phyloP scores from a whole-genome alignment of 495 filamentous ascomycete species.

The Hypomontagnella monticulosa region DNA sequence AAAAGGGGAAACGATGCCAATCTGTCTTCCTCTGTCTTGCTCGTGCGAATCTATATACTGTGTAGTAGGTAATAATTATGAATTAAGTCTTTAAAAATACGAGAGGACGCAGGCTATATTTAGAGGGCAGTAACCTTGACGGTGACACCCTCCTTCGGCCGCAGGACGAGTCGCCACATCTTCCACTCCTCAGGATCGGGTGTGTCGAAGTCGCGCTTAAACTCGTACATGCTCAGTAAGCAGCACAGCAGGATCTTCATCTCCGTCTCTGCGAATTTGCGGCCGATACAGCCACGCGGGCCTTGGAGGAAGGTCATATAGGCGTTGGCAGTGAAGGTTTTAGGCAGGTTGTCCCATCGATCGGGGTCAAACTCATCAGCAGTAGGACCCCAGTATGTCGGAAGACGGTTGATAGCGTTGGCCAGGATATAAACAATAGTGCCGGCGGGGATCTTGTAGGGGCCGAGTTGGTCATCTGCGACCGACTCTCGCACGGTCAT shows the following conservation, averaged over 20 bases:
- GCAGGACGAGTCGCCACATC: slow-evolving; percentile 63
- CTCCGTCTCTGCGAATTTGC: slow-evolving; percentile 54
- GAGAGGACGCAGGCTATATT: not conserved
- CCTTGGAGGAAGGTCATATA: slow-evolving; percentile 54
- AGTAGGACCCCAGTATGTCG: slow-evolving; percentile 48
- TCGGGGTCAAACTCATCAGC: slow-evolving; percentile 52
- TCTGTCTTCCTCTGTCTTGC: too few species aligned
- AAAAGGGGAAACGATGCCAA: too few species aligned
- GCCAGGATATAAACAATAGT: slow-evolving; percentile 50
- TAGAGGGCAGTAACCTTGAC: slow-evolving; percentile 51
- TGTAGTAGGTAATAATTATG: not conserved
- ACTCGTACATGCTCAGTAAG: slow-evolving; percentile 49
- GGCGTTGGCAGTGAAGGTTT: slow-evolving; percentile 46
- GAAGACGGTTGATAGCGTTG: slow-evolving; percentile 53
- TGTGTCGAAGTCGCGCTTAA: slow-evolving; percentile 48
- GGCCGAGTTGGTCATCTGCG: slow-evolving; percentile 41
- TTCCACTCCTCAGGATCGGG: slow-evolving; percentile 62
- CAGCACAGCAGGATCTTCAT: slow-evolving; percentile 53
- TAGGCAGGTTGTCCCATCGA: slow-evolving; percentile 50
- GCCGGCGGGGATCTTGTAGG: slow-evolving; percentile 42
- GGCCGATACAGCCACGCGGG: slow-evolving; percentile 51
- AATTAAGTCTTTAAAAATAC: not conserved
- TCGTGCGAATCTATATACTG: slow-evolving; percentile 5
- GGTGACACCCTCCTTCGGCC: slow-evolving; percentile 60
- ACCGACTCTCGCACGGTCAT: slow-evolving; percentile 51